These are phyloP conservation scores for Amanita polypyramis DNA, from an alignment of 768 basidiomycete genomes.

Conservation along the genomic window DNA sequence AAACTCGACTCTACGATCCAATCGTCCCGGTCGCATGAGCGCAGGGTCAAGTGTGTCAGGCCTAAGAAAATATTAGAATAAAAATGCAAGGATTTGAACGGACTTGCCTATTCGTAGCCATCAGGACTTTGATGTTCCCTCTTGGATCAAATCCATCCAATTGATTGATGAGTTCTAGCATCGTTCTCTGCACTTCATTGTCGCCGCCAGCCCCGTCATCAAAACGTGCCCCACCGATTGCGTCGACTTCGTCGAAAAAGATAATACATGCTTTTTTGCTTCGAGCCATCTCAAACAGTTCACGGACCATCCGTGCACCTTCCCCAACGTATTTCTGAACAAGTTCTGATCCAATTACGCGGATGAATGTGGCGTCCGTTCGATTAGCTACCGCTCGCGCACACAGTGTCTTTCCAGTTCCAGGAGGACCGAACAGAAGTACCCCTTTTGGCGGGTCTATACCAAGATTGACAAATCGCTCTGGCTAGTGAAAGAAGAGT, in stretches of 20 bases:
- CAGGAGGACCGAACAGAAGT: conserved; percentile 89
- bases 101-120: conserved; percentile 92
- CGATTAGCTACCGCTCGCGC: conserved; percentile 97
- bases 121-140: conserved; percentile 99
- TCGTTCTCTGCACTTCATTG: conserved; percentile 97
- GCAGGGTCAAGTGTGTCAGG: conserved; percentile 98
- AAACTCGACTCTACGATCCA: conserved; percentile 97
- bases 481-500: conserved; percentile 58
- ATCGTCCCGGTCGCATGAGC: conserved; percentile 85
- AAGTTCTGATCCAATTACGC: conserved; percentile 96
- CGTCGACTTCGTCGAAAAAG: conserved; percentile 98
- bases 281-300: conserved; percentile 98
- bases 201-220: conserved; percentile 99
- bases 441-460: conserved; percentile 99
- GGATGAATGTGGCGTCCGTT: conserved; percentile 98
- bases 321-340: conserved; percentile 99
- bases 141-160: conserved; percentile 96
- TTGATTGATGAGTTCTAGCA: conserved; percentile 99
- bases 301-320: conserved; percentile 97
- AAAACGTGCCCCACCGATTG: conserved; percentile 95
- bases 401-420: conserved; percentile 98
- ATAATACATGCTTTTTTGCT: conserved; percentile 99
- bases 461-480: conserved; percentile 94
- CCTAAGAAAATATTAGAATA: conserved; percentile 27
- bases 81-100: background rate